Evolutionary conservation across 495 filamentous ascomycete genomes (phyloP).

Genomic region (Parmelia sp.): DNA sequence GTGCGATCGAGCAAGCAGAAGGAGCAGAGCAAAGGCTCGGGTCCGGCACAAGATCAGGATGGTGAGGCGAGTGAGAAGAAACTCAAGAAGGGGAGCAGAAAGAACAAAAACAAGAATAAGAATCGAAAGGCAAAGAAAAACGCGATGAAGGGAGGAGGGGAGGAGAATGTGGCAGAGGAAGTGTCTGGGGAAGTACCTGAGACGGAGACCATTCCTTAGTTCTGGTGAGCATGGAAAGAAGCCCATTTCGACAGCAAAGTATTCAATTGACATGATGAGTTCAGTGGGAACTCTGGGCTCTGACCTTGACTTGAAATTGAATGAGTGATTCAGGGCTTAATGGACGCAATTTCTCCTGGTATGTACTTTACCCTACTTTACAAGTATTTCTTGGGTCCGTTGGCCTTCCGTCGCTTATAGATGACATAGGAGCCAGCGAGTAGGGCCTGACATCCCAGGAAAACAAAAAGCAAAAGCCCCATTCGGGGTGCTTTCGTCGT

Average conservation of each 20-base stretch:
- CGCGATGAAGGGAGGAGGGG: not conserved
- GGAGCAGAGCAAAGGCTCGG: not conserved
- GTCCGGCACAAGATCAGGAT: not conserved
- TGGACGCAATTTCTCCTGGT: not conserved
- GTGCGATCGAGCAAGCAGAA: slow-evolving; percentile 1
- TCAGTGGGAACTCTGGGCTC: too few relatives aligned
- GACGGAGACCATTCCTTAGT: not conserved
- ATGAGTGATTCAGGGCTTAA: not conserved
- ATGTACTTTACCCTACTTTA: slow-evolving; percentile 35
- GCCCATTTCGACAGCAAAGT: not conserved
- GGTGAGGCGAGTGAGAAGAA: not conserved
- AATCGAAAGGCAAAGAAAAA: not conserved
- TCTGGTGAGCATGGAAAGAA: slow-evolving; percentile 4
- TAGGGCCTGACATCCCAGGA: slow-evolving; percentile 70
- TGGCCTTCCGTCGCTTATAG: slow-evolving; percentile 74
- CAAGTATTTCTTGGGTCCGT: slow-evolving; percentile 87
- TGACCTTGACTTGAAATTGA: too few relatives aligned
- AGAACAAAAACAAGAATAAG: not conserved
- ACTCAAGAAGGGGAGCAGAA: not conserved
- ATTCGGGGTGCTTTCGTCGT: slow-evolving; percentile 57
- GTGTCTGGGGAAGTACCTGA: slow-evolving; percentile 5
- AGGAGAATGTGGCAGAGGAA: not conserved
- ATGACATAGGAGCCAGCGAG: slow-evolving; percentile 62
- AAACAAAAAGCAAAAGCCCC: slow-evolving; percentile 63
- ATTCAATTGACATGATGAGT: slow-evolving; percentile 3